Evolutionary conservation across 441 rosid genomes (phyloP).

Genomic region (Bocquillonia castaneifolia): DNA sequence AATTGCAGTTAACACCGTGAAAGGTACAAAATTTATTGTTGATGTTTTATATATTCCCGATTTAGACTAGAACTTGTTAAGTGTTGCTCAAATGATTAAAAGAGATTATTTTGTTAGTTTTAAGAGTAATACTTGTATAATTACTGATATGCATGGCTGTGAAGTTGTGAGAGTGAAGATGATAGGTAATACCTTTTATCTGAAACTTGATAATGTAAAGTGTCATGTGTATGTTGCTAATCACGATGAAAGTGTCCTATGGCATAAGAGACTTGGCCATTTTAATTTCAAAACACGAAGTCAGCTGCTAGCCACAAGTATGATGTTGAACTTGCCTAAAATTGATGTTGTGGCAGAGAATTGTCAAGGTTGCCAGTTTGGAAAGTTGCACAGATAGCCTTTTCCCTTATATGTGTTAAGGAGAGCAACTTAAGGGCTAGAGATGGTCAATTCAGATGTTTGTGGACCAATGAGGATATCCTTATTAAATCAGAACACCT

Average conservation of each 20-base stretch:
- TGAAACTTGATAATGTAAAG: not conserved
- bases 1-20: not conserved
- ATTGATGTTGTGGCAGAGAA: not conserved
- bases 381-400: not conserved
- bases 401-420: not conserved
- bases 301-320: fast-evolving
- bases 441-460: not conserved
- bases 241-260: not conserved
- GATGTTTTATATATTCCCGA: not conserved
- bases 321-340: not conserved
- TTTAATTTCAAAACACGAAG: not conserved
- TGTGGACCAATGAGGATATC: not conserved
- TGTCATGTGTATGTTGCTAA: not conserved
- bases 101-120: not conserved
- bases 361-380: not conserved
- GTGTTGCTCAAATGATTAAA: not conserved
- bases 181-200: not conserved
- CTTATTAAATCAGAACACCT: not conserved
- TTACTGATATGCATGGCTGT: not conserved
- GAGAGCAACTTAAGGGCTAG: not conserved
- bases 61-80: not conserved
- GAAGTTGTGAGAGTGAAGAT: not conserved
- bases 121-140: not conserved
- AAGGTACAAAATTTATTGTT: not conserved
- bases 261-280: not conserved